Evolutionary conservation across 768 basidiomycete species (phyloP).

Genomic region (Megacollybia marginata): DNA sequence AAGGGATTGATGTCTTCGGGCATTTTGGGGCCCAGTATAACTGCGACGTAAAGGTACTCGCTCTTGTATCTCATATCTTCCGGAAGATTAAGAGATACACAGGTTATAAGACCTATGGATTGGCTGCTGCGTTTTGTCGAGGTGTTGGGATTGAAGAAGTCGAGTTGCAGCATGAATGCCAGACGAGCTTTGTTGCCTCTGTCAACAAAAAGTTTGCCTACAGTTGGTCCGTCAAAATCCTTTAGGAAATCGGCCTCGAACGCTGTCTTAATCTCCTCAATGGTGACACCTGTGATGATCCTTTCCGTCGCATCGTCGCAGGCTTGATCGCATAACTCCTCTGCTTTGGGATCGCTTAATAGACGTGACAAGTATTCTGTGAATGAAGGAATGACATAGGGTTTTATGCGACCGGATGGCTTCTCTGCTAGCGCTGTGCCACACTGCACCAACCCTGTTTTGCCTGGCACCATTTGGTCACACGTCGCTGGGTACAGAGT

Average conservation of each 20-base stretch:
- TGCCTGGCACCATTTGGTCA: background rate
- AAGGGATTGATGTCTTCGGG: conserved; percentile 24
- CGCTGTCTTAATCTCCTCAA: background rate
- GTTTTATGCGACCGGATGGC: conserved; percentile 9
- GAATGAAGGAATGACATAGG: conserved; percentile 10
- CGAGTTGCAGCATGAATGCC: conserved; percentile 20
- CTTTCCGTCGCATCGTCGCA: conserved; percentile 10
- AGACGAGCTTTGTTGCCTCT: conserved; percentile 9
- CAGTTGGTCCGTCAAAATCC: conserved; percentile 17
- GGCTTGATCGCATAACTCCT: conserved; percentile 9
- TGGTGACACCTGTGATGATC: background rate
- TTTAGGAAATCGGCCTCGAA: conserved; percentile 20
- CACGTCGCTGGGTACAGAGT: conserved; percentile 4
- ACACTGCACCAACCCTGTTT: background rate
- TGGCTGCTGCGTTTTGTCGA: conserved; percentile 14
- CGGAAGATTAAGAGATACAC: conserved; percentile 24
- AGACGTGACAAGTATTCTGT: conserved; percentile 13
- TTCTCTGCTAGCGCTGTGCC: background rate
- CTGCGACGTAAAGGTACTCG: conserved; percentile 25
- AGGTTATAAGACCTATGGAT: conserved; percentile 24
- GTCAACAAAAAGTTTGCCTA: conserved; percentile 13
- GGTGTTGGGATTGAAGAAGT: conserved; percentile 28
- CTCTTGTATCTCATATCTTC: conserved; percentile 19
- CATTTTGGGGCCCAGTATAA: conserved; percentile 23
- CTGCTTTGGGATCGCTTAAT: conserved; percentile 9